Evolutionary conservation across 306 rosid genomes (phyloP).

Genomic region (Argentina anserina): DNA sequence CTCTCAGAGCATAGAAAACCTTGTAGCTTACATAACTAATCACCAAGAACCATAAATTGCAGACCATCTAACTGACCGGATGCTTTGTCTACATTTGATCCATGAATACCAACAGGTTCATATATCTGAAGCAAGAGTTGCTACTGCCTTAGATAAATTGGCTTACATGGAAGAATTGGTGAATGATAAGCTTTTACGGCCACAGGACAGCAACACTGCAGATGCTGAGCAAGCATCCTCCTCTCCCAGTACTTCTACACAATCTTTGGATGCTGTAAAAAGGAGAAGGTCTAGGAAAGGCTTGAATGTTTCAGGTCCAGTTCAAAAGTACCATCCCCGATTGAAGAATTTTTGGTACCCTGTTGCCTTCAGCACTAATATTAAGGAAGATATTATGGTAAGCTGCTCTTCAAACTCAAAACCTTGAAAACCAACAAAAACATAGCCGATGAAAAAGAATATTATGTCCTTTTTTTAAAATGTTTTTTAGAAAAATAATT

Average conservation of each 20-base stretch:
- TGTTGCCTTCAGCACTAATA: slow-evolving; percentile 70
- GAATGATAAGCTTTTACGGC: slow-evolving; percentile 64
- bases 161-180: slow-evolving; percentile 98
- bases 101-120: slow-evolving; percentile 71
- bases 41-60: background rate
- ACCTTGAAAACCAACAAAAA: background rate
- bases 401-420: slow-evolving; percentile 11
- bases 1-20: background rate
- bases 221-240: slow-evolving; percentile 47
- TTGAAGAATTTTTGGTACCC: slow-evolving; percentile 99
- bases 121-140: slow-evolving; percentile 88
- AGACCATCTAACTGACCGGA: background rate
- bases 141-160: slow-evolving; percentile 88
- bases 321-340: slow-evolving; percentile 74
- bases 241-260: slow-evolving; percentile 53
- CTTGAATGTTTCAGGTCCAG: slow-evolving; percentile 87
- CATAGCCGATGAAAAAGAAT: background rate
- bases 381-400: slow-evolving; percentile 90
- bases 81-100: background rate
- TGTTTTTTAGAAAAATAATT: too few relatives aligned
- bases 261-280: slow-evolving; percentile 30
- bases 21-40: background rate
- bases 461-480: background rate
- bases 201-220: slow-evolving; percentile 37
- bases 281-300: slow-evolving; percentile 45